Evolutionary conservation across 306 rosid species (phyloP).

Genomic region (Amphicarpaea edgeworthii): DNA sequence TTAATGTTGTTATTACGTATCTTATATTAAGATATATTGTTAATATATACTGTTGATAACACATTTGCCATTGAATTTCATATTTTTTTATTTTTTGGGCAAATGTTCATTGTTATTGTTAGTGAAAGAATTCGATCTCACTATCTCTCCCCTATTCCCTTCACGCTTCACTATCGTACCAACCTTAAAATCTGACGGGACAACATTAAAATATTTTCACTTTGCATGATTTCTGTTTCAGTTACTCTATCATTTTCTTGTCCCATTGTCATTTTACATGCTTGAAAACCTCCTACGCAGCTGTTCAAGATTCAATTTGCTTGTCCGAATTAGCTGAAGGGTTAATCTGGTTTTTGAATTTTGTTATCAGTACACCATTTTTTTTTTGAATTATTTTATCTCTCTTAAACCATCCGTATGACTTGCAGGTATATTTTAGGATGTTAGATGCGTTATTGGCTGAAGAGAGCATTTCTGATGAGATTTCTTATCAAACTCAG

Average conservation of each 20-base stretch:
- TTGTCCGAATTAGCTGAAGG: slow-evolving; percentile 32
- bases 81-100: too few relatives aligned
- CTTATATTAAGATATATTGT: slow-evolving; percentile 26
- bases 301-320: slow-evolving; percentile 34
- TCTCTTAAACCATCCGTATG: slow-evolving; percentile 40
- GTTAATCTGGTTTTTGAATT: slow-evolving; percentile 31
- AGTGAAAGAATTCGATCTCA: too few relatives aligned
- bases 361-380: slow-evolving; percentile 34
- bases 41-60: slow-evolving; percentile 31
- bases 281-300: slow-evolving; percentile 19
- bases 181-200: too few relatives aligned
- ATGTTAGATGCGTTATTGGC: slow-evolving; percentile 88
- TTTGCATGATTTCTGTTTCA: slow-evolving; percentile 12
- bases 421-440: slow-evolving; percentile 73
- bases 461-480: slow-evolving; percentile 75
- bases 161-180: too few relatives aligned
- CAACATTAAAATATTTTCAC: slow-evolving; percentile 9
- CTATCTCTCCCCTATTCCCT: too few relatives aligned
- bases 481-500: slow-evolving; percentile 70
- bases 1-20: slow-evolving; percentile 32
- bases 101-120: too few relatives aligned
- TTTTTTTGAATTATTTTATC: slow-evolving; percentile 14
- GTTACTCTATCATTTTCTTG: slow-evolving; percentile 27
- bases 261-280: slow-evolving; percentile 28
- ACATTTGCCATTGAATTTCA: slow-evolving; percentile 17